Base-by-base conservation (phyloP, 768 basidiomycete species). In the Polyporus arcularius region DNA sequence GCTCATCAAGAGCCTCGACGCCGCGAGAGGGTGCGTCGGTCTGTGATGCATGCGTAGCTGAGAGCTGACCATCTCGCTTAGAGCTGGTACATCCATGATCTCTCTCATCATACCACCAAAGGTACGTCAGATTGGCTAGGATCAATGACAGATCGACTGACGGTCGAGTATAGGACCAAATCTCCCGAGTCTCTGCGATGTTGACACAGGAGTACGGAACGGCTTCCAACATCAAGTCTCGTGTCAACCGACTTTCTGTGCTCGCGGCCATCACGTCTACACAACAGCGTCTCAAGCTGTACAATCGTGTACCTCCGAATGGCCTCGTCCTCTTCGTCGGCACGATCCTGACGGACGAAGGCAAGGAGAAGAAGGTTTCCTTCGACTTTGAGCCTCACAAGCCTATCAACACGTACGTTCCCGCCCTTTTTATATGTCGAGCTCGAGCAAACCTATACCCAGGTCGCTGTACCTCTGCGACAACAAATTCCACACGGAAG, bases 211-310 rank as follows among this genome's bases (percentile, higher is more conserved):
- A 97, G 76, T 96, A 94, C 69, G 95, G 95, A 55, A 98, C 96
- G 7, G 97, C 97, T n/a, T 97, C 96, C 63, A 98, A 99, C 80
- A 98, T 99, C 82, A 99, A 99, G 75, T 97, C 95, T 64, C 93
- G 97, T 60, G 95, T 96, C 74, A 98, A 96, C 80, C 88, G 97
- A 69, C 87, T 97, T 18, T 99, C 97, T 43, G 97, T 99, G 28
- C 84, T 98, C 42, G 94, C 97, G 47, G 97, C 97, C 57, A 99
- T 99, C 72, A 98, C 97, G 35, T 94, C 92, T 71, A 98, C 97
- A 16, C 97, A 98, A 75, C 96, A 98, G 67, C 87, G 96, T 57
- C 83, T 99, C 62, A 99, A 99, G 79, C 81, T 99, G 16, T 99
- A 98, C 80, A 94, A 90, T 73, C 87, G 94, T 61, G 95, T 97